Evolutionary conservation across 2,329 filamentous ascomycete genomes (phyloP), one percentile per base, ranked within the genome.

Genomic region (Mollisia scopiformis): DNA sequence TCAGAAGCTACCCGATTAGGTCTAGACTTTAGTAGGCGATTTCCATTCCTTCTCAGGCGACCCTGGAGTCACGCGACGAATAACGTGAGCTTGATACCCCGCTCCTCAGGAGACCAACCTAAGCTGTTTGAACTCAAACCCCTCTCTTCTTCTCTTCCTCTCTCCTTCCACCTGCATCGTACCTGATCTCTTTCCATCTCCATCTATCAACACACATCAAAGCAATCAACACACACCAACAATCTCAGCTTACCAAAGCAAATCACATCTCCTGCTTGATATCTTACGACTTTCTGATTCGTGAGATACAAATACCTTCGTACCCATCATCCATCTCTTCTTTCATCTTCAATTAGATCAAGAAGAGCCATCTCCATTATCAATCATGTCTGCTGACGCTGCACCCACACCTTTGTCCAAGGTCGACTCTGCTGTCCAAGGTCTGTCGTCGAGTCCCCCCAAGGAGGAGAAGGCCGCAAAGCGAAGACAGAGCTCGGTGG

Each of bases 361-460:
- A n/a, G n/a, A n/a, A n/a, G n/a, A n/a, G n/a, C n/a, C n/a, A n/a
- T n/a, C n/a, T n/a, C 30, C 30, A 25, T 50, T 39, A 47, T 47
- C 58, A 73, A 86, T 58, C 75, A 86, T 88, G 85, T 80, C 85
- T 72, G 78, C 81, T 66, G 68, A 76, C 59, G 75, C 75, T 68
- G 63, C 68, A 64, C 64, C 70, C 63, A 66, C 71, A 66, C 85
- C 89, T 72, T 86, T 96, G 75, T 84, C 85, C 79, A 96, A 96
- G 83, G 88, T 97, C 81, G 93, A 97, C 79, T 97, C 93, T 62
- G 92, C 92, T 81, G 87, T 96, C 74, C 88, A 92, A 75, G 91
- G 92, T 77, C 78, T 93, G 71, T 84, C 86, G 68, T 84, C 85
- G 71, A 88, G 88, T 61, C 84, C 89, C 33, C 81, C 84, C 61